Conservation (phyloP, 164 flowering plant genomes). For the Kalanchoe fedtschenkoi region DNA sequence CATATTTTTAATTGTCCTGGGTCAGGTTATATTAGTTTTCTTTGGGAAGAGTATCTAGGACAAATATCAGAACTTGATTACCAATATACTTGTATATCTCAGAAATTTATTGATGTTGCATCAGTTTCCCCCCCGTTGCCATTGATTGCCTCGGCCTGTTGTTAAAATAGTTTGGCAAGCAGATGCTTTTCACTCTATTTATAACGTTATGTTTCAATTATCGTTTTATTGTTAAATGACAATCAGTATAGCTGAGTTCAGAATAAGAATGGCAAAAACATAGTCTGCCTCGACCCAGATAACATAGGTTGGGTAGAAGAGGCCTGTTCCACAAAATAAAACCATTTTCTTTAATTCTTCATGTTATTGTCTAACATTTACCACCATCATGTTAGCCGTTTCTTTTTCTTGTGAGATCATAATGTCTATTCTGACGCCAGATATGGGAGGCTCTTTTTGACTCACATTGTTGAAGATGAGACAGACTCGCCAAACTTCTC, state of each 20-base stretch:
- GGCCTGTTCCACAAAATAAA: not conserved
- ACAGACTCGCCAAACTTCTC: slow-evolving; percentile 66
- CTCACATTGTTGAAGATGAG: slow-evolving; percentile 72
- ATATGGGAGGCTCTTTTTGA: slow-evolving; percentile 68
- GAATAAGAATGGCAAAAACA: not conserved
- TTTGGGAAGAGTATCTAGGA: no score
- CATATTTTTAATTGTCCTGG: no score
- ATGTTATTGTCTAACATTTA: not conserved
- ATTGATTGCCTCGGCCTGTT: no score
- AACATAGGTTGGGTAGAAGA: not conserved
- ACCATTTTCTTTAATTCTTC: not conserved
- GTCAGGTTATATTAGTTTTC: no score
- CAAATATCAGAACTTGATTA: no score
- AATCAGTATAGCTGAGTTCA: no score
- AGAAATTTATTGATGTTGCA: no score
- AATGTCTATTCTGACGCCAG: slow-evolving; percentile 27
- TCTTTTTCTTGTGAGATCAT: not conserved
- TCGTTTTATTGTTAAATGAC: no score
- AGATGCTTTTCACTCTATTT: no score
- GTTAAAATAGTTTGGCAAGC: no score
- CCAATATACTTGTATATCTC: no score
- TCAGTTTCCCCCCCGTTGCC: no score
- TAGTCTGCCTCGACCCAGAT: not conserved
- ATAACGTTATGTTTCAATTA: not conserved
- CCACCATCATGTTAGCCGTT: not conserved